These are phyloP conservation scores for Mycena maculata DNA, from an alignment of 768 basidiomycete species.

Conservation along the genomic window DNA sequence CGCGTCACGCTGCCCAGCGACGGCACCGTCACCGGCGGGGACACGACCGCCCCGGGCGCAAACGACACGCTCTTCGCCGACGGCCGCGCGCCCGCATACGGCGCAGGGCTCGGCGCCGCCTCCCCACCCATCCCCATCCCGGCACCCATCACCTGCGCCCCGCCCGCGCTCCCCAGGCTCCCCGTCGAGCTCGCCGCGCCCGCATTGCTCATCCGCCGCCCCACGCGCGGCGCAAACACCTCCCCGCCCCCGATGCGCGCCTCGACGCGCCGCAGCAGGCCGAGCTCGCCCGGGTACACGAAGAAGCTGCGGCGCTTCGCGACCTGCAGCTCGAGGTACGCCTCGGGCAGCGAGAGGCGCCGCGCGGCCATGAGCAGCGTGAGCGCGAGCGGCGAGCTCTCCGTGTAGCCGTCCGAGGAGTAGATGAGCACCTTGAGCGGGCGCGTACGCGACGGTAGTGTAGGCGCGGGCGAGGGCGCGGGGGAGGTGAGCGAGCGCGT, in stretches of 20 bases:
- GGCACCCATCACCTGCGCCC: conserved; percentile 25
- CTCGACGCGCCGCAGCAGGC: conserved; percentile 79
- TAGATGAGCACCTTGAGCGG: conserved; percentile 84
- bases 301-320: conserved; percentile 87
- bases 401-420: conserved; percentile 92
- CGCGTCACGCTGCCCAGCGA: conserved; percentile 43
- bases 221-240: conserved; percentile 44
- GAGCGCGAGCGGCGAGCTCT: conserved; percentile 89
- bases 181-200: conserved; percentile 45
- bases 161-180: conserved; percentile 44
- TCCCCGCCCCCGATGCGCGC: conserved; percentile 54
- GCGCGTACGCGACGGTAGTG: conserved; percentile 58
- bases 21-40: conserved; percentile 44
- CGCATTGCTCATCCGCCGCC: conserved; percentile 42
- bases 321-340: conserved; percentile 92
- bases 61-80: conserved; percentile 65
- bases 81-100: conserved; percentile 46
- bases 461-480: conserved; percentile 44
- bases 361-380: conserved; percentile 86
- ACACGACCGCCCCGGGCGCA: conserved; percentile 35
- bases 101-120: neutral
- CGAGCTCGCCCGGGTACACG: conserved; percentile 87
- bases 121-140: neutral
- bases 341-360: conserved; percentile 80
- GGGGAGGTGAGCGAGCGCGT: conserved; percentile 35